These are phyloP conservation scores for Dentipellis fragilis DNA, from an alignment of 768 basidiomycete genomes.

Conservation along the genomic window DNA sequence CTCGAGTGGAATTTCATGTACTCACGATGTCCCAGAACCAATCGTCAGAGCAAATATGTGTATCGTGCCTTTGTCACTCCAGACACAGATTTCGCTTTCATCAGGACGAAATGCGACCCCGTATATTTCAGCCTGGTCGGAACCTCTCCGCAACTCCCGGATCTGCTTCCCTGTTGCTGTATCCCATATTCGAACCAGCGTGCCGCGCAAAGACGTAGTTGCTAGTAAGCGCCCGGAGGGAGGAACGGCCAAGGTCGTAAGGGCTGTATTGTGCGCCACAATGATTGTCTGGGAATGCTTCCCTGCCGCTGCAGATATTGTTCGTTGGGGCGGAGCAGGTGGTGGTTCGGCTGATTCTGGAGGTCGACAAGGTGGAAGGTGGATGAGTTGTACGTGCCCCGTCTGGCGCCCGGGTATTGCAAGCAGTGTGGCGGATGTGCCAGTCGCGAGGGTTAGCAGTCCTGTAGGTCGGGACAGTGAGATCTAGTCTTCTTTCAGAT, in stretches of 20 bases:
- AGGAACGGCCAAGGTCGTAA: constrained; percentile 70
- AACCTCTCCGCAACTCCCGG: constrained; percentile 74
- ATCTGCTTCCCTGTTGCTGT: constrained; percentile 59
- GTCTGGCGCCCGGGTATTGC: constrained; percentile 78
- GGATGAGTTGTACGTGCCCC: constrained; percentile 83
- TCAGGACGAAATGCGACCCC: constrained; percentile 82
- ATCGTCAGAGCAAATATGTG: constrained; percentile 72
- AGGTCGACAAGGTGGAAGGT: constrained; percentile 69
- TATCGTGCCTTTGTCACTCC: constrained; percentile 94
- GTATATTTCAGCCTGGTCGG: constrained; percentile 87
- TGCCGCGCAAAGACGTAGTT: constrained; percentile 76
- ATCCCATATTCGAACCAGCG: constrained; percentile 85
- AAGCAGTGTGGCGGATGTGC: constrained; percentile 68
- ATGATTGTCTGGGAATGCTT: constrained; percentile 74
- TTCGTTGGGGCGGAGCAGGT: constrained; percentile 37
- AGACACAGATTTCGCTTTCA: constrained; percentile 79
- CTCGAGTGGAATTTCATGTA: constrained; percentile 10
- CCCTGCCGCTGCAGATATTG: constrained; percentile 38
- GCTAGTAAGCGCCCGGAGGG: constrained; percentile 73
- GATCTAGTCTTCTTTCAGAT: background rate
- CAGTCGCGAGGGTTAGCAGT: constrained; percentile 72
- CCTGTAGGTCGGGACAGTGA: constrained; percentile 33
- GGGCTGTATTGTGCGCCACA: constrained; percentile 69
- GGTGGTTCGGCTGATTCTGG: constrained; percentile 50
- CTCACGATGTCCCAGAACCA: constrained; percentile 57